A percentile compares a stretch with the other conserved stretches of the same genome.
Evolutionary conservation across 371 early-diverging fungal genomes (phyloP).

Genomic region (Mortierella sp.): DNA sequence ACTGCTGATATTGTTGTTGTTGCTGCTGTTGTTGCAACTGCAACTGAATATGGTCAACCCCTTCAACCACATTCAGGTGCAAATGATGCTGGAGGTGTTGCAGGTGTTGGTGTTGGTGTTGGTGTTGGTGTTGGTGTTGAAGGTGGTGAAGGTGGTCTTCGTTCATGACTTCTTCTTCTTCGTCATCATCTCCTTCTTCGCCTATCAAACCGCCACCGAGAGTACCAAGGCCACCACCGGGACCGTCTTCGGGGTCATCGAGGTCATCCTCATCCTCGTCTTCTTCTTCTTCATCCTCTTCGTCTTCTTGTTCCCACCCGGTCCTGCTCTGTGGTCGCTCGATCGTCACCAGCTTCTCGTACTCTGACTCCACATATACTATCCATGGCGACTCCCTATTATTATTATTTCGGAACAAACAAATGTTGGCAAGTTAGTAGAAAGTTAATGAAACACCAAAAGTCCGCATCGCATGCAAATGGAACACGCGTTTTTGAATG

Average conservation of each 20-base stretch:
- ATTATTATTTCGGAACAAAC: neutral
- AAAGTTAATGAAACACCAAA: neutral
- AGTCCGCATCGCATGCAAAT: neutral
- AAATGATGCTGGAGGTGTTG: conserved; percentile 20
- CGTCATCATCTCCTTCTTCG: conserved; percentile 35
- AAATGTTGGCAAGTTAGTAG: neutral
- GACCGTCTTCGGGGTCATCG: conserved; percentile 11
- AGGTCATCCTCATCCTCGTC: conserved; percentile 28
- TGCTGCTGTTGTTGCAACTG: conserved; percentile 30
- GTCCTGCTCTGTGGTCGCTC: conserved; percentile 52
- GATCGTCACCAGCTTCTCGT: conserved; percentile 51
- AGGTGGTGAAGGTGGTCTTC: conserved; percentile 28
- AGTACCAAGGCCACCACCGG: neutral
- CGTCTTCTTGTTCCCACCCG: conserved; percentile 50
- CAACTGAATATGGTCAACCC: conserved; percentile 8
- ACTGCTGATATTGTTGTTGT: conserved; percentile 33
- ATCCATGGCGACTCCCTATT: conserved; percentile 56
- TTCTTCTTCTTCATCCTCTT: conserved; percentile 47
- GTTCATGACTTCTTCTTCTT: conserved; percentile 45
- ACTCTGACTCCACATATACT: conserved; percentile 51
- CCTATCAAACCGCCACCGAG: neutral
- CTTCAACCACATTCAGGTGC: conserved; percentile 7
- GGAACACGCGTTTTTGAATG: neutral
- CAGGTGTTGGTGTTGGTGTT: conserved; percentile 6
- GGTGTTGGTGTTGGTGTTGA: neutral